Percentiles rank a stretch among this genome's conserved stretches.
Conservation (phyloP, 257 asterid genomes). For the Galeopsis tetrahit region DNA sequence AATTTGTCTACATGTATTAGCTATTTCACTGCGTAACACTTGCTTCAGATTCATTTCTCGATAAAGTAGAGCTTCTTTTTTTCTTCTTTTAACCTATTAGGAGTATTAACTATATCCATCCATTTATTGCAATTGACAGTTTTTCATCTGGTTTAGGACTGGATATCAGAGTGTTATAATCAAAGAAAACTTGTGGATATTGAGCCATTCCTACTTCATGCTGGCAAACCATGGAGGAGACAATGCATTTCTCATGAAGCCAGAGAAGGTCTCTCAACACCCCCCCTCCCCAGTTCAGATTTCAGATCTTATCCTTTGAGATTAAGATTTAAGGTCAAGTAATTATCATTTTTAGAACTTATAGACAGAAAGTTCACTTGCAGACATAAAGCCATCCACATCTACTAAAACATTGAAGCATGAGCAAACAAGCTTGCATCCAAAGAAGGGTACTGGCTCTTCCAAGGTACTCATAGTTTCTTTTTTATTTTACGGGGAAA, state of each 20-base stretch:
- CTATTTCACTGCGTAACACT: conserved; percentile 23
- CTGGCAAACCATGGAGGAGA: conserved; percentile 95
- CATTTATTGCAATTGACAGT: conserved; percentile 26
- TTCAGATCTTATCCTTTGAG: conserved; percentile 21
- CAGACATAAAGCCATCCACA: conserved; percentile 60
- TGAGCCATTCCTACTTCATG: conserved; percentile 76
- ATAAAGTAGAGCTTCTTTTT: not conserved
- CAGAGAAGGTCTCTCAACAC: conserved; percentile 48
- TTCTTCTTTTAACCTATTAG: conserved; percentile 19
- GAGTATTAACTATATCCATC: conserved; percentile 23
- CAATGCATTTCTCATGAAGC: conserved; percentile 50
- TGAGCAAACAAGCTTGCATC: conserved; percentile 46
- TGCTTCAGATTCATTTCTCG: conserved; percentile 15
- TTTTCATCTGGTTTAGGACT: conserved; percentile 59
- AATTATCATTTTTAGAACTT: conserved; percentile 18
- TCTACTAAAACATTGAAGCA: conserved; percentile 50
- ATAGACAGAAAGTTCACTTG: conserved; percentile 13
- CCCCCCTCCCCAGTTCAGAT: not conserved
- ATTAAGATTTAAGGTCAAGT: conserved; percentile 19
- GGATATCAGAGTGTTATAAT: conserved; percentile 78
- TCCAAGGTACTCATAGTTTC: conserved; percentile 58
- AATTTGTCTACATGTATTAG: conserved; percentile 24
- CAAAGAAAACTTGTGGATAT: conserved; percentile 76
- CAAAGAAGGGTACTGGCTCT: conserved; percentile 48
- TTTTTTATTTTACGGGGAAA: not conserved